Evolutionary conservation across 768 basidiomycete species (phyloP).

Genomic region (Suillus americanus): DNA sequence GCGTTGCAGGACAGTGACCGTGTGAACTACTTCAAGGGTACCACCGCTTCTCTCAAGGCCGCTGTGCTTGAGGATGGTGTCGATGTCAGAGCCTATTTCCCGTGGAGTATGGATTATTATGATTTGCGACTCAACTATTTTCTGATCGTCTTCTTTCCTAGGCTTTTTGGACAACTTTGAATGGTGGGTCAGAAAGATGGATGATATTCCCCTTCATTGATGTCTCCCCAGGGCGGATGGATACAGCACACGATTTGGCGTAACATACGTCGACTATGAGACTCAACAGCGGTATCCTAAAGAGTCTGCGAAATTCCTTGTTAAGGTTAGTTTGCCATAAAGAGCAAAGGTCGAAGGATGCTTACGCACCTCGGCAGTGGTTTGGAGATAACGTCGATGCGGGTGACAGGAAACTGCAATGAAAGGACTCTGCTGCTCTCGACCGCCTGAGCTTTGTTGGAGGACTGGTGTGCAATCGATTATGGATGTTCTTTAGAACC

Average conservation of each 20-base stretch:
- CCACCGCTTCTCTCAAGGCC: conserved; percentile 49
- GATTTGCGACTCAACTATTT: neutral
- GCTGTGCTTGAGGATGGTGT: conserved; percentile 66
- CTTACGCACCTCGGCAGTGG: conserved; percentile 21
- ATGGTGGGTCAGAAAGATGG: conserved; percentile 36
- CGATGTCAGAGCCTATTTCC: conserved; percentile 62
- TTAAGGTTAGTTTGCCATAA: conserved; percentile 40
- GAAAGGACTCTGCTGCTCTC: neutral
- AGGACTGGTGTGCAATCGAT: neutral
- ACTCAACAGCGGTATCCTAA: conserved; percentile 69
- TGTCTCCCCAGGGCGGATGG: conserved; percentile 52
- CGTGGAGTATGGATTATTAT: conserved; percentile 52
- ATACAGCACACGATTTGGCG: conserved; percentile 65
- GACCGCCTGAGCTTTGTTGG: conserved; percentile 2
- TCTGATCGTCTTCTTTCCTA: conserved; percentile 17
- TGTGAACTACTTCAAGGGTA: conserved; percentile 65
- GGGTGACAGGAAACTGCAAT: neutral
- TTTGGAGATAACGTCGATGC: conserved; percentile 29
- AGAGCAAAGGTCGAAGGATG: neutral
- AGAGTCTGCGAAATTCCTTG: conserved; percentile 55
- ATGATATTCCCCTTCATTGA: neutral
- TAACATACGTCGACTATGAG: conserved; percentile 70
- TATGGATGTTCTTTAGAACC: conserved; percentile 5
- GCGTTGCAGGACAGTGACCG: conserved; percentile 61
- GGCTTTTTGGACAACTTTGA: conserved; percentile 74